Evolutionary conservation across 768 basidiomycete genomes (phyloP).

Genomic region (Lyophyllum atratum): DNA sequence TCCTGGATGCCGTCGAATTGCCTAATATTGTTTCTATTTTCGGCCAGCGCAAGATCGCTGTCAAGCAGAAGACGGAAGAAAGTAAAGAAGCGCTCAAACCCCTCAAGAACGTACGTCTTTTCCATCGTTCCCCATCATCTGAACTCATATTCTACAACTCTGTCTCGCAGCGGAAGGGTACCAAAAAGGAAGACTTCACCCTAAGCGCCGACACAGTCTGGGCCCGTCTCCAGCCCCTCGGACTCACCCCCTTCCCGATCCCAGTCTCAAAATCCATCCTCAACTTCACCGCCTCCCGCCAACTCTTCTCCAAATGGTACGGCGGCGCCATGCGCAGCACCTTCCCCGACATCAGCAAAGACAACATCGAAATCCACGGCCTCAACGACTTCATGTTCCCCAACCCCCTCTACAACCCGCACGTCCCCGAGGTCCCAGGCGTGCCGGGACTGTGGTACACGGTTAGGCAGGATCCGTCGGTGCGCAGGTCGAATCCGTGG

Average conservation of each 20-base stretch:
- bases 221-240: slow-evolving; percentile 18
- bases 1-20: slow-evolving; percentile 20
- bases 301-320: slow-evolving; percentile 31
- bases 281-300: slow-evolving; percentile 29
- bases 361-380: slow-evolving; percentile 27
- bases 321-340: slow-evolving; percentile 35
- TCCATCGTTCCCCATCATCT: neutral
- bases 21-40: neutral
- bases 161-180: slow-evolving; percentile 17
- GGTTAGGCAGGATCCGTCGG: neutral
- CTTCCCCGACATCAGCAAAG: slow-evolving; percentile 21
- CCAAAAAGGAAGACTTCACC: slow-evolving; percentile 14
- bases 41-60: neutral
- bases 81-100: neutral
- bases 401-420: slow-evolving; percentile 31
- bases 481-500: slow-evolving; percentile 1
- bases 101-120: neutral
- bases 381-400: slow-evolving; percentile 35
- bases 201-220: slow-evolving; percentile 9
- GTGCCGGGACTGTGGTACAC: slow-evolving; percentile 34
- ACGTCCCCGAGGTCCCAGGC: slow-evolving; percentile 36
- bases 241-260: slow-evolving; percentile 25
- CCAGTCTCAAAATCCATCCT: slow-evolving; percentile 23
- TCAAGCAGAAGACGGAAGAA: neutral
- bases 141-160: neutral